Evolutionary conservation across 2,329 filamentous ascomycete species (phyloP), one percentile per base, ranked within the genome.

Genomic region (Emergomyces africanus): DNA sequence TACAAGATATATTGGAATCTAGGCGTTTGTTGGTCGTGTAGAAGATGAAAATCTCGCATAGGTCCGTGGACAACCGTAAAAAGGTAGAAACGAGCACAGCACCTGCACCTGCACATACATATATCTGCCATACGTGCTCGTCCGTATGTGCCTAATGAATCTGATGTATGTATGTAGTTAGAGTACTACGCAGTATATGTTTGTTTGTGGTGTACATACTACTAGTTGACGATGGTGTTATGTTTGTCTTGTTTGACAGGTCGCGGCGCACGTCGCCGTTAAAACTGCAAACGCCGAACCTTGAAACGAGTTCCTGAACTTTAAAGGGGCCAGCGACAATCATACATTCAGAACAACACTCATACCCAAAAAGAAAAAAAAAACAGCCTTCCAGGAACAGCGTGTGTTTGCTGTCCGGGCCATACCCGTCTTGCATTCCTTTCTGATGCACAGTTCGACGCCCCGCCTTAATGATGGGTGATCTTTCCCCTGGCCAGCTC

Each of bases 401-500:
- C 15, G 18, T 39, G 39, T 42, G 41, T 44, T 18, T 30, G 37
- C 25, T 55, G 37, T 28, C 20, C 39, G 23, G 37, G 23, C 25
- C 9, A 33, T 18, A 12, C 25, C 20, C 15, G 3, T 20, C 6
- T 33, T 39, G 14, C 39, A 30, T 33, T 30, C 15, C 37, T 33
- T 30, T 55, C 54, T 55, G 23, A 55, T 55, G 54, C 54, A 1
- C 54, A 49, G 42, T 18, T 44, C 23, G 14, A 50, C 39, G 42
- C 14, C 20, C 25, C 55, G 28, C 33, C 42, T 64, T 61, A 62
- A 64, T 57, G 23, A 73, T 74, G 71, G 66, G 65, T 59, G 72
- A 72, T 54, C 66, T 74, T 58, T 67, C 66, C 46, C 68, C 76
- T 58, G 91, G 90, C 67, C 88, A 94, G 76, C 83, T 82, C 63